phyloP scores from a whole-genome alignment of 2,329 filamentous ascomycete species.

The Stachybotrys echinatus region DNA sequence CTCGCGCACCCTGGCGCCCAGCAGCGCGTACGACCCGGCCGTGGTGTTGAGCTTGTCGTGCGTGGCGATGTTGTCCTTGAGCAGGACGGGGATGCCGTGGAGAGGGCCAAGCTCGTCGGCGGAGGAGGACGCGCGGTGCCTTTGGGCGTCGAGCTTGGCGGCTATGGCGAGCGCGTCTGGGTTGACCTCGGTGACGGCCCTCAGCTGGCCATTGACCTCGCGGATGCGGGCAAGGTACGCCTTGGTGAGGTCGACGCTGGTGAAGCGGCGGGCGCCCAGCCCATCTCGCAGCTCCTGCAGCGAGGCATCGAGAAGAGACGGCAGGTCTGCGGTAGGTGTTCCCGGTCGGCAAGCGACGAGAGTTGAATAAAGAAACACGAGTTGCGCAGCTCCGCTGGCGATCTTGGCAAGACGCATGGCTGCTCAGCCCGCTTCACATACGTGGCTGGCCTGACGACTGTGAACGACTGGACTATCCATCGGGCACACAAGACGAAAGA shows the following conservation, averaged over 20 bases:
- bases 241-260: background rate
- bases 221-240: background rate
- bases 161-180: constrained; percentile 26
- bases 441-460: too few relatives aligned
- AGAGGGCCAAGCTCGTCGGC: constrained; percentile 33
- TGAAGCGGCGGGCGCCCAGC: background rate
- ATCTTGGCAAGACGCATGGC: background rate
- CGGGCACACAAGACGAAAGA: too few relatives aligned
- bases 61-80: constrained; percentile 62
- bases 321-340: background rate
- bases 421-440: too few relatives aligned
- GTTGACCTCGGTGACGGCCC: constrained; percentile 25
- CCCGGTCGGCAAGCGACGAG: background rate
- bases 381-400: background rate
- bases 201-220: background rate
- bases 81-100: constrained; percentile 56
- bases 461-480: too few relatives aligned
- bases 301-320: background rate
- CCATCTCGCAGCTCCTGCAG: background rate
- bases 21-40: constrained; percentile 52
- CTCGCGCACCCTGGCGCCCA: constrained; percentile 45
- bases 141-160: constrained; percentile 17
- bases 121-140: background rate
- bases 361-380: background rate
- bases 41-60: constrained; percentile 55